Base-by-base conservation (phyloP, 176 grass and related monocot species). In the Oryza australiensis region DNA sequence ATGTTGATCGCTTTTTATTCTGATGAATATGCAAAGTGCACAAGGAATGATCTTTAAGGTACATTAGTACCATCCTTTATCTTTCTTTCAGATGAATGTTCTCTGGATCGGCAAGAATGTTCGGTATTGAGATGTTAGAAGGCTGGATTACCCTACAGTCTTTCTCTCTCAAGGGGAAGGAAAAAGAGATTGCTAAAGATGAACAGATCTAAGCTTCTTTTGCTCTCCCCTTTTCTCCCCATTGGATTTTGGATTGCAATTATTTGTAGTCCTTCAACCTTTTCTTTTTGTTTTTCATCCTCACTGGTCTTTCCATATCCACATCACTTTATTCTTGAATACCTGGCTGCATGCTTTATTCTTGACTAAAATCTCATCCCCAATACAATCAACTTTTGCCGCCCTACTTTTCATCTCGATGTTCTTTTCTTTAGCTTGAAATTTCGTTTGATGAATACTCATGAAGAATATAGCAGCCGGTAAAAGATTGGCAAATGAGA, bases 251-350 rank as follows among this genome's bases (percentile, higher is more conserved):
- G 60, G 26, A 15, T 74, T 74, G 29, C 75, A 80, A 88, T 88
- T 78, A 88, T 74, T 60, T 79, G 46, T 35, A 16, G 59, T 62
- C 64, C 67, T 84, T 53, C 46, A 30, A 62, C 24, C 69, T 79
- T 73, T 88, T 4, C 32, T n/a, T 79, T 63, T 60, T 37, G 27
- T 79, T 68, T 79, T 74, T 55, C 35, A 37, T 62, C 7, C 67
- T 79, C 67, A 66, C 67, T 79, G 59, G 57, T 79, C 80, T 89
- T 41, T 94, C 26, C 62, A 76, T 75, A 92, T 87, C 91, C 57
- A 64, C 85, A 86, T 75, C 88, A 73, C 89, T 94, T 94, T 97
- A 94, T 94, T 97, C 86, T 87, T 87, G 71, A 88, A 74, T 76
- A 82, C 86, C 68, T 68, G 84, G 66, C 37, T 43, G 70, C 66